These are phyloP conservation scores for Chytridiales sp. DNA, from an alignment of 371 early-diverging fungal genomes.

Conservation along the genomic window DNA sequence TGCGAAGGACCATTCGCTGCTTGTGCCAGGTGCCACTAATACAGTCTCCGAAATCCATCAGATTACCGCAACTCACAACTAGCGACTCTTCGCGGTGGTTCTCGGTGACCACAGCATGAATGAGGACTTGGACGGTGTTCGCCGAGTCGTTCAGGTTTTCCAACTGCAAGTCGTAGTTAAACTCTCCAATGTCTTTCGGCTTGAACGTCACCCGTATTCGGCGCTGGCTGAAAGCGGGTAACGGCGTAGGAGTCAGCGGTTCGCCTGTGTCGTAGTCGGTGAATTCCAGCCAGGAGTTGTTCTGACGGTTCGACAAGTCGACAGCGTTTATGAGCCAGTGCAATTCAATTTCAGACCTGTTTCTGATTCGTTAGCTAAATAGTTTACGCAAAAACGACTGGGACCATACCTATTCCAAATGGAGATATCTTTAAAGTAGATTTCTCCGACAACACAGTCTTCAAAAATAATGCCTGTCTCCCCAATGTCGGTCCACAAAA, in stretches of 20 bases:
- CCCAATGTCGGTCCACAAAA: slow-evolving; percentile 85
- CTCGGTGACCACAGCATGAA: slow-evolving; percentile 80
- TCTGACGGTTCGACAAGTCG: slow-evolving; percentile 61
- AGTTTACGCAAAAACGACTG: background rate
- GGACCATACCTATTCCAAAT: slow-evolving; percentile 65
- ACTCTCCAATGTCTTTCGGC: slow-evolving; percentile 86
- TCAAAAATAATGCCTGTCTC: slow-evolving; percentile 90
- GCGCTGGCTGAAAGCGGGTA: slow-evolving; percentile 69
- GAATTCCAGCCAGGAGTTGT: slow-evolving; percentile 61
- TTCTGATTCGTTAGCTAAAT: background rate
- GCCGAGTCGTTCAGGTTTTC: slow-evolving; percentile 87
- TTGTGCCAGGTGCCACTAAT: slow-evolving; percentile 80
- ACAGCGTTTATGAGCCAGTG: slow-evolving; percentile 80
- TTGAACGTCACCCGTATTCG: slow-evolving; percentile 82
- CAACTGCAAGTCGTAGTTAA: slow-evolving; percentile 79
- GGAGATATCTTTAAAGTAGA: slow-evolving; percentile 85
- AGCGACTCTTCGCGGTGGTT: slow-evolving; percentile 75
- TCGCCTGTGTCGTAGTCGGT: slow-evolving; percentile 74
- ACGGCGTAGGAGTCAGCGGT: slow-evolving; percentile 50
- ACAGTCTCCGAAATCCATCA: slow-evolving; percentile 93
- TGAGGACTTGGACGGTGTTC: slow-evolving; percentile 76
- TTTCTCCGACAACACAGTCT: slow-evolving; percentile 85
- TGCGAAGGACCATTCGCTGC: slow-evolving; percentile 76
- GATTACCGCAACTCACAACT: slow-evolving; percentile 70
- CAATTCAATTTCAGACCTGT: slow-evolving; percentile 82